These are phyloP conservation scores for Lepidium aucheri DNA, from an alignment of 345 rosid species.

Conservation along the genomic window DNA sequence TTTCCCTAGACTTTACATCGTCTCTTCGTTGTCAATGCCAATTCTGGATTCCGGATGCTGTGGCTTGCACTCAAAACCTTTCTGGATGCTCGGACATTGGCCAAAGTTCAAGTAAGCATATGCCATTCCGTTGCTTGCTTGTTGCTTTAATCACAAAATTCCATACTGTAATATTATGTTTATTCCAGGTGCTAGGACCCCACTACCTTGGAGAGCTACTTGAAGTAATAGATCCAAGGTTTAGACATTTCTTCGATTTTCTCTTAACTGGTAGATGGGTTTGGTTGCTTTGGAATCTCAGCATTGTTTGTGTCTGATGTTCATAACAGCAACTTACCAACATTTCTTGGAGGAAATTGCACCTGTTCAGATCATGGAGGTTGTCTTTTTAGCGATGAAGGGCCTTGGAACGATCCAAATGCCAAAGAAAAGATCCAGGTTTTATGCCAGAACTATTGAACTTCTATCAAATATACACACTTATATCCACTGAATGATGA, in stretches of 20 bases:
- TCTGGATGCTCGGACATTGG: conserved; percentile 72
- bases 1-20: conserved; percentile 61
- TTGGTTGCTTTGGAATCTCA: background rate
- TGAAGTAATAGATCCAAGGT: conserved; percentile 81
- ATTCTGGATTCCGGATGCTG: conserved; percentile 80
- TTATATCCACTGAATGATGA: background rate
- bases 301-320: background rate
- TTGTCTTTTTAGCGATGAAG: conserved; percentile 72
- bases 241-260: background rate
- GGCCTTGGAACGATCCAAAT: conserved; percentile 85
- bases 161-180: background rate
- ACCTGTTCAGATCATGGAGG: conserved; percentile 69
- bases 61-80: conserved; percentile 94
- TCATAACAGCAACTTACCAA: conserved; percentile 75
- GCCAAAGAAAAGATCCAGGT: conserved; percentile 39
- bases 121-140: background rate
- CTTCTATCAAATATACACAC: background rate
- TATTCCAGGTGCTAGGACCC: conserved; percentile 71
- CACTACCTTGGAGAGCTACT: conserved; percentile 54
- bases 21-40: conserved; percentile 84
- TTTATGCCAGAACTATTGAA: background rate
- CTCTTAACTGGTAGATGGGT: background rate
- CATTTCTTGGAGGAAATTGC: conserved; percentile 89
- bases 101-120: conserved; percentile 65
- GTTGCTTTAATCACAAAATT: background rate